A percentile compares a stretch with the other conserved stretches of the same genome.
phyloP scores from a whole-genome alignment of 2,329 filamentous ascomycete species.

The Podosphaera fusca region DNA sequence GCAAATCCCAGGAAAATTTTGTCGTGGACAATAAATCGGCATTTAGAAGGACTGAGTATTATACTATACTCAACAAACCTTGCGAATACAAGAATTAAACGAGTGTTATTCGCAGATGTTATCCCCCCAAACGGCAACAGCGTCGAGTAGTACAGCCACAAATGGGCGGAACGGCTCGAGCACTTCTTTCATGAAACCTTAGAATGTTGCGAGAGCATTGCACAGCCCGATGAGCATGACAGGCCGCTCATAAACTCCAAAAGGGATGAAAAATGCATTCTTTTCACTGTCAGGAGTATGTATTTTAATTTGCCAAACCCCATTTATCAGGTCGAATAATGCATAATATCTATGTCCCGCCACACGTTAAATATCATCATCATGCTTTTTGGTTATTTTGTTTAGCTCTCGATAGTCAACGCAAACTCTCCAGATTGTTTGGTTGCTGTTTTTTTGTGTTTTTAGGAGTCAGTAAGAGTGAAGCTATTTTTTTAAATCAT shows the following conservation, averaged over 20 bases:
- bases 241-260: not conserved
- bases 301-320: not conserved
- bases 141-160: not conserved
- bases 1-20: not conserved
- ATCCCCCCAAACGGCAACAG: not conserved
- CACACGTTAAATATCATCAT: not conserved
- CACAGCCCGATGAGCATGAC: not conserved
- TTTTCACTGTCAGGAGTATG: not conserved
- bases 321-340: not conserved
- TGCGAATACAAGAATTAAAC: not conserved
- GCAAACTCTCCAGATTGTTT: not conserved
- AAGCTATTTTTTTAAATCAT: too few species aligned
- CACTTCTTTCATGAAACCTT: not conserved
- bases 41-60: not conserved
- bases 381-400: not conserved
- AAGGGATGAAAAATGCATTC: not conserved
- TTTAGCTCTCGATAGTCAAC: not conserved
- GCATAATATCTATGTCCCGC: not conserved
- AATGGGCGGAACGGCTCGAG: not conserved
- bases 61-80: not conserved
- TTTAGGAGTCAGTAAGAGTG: not conserved
- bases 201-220: not conserved
- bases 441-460: not conserved
- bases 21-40: not conserved
- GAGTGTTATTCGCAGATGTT: accelerated